Evolutionary conservation across 2,329 filamentous ascomycete species (phyloP).

Genomic region (Penicillium sclerotiorum): DNA sequence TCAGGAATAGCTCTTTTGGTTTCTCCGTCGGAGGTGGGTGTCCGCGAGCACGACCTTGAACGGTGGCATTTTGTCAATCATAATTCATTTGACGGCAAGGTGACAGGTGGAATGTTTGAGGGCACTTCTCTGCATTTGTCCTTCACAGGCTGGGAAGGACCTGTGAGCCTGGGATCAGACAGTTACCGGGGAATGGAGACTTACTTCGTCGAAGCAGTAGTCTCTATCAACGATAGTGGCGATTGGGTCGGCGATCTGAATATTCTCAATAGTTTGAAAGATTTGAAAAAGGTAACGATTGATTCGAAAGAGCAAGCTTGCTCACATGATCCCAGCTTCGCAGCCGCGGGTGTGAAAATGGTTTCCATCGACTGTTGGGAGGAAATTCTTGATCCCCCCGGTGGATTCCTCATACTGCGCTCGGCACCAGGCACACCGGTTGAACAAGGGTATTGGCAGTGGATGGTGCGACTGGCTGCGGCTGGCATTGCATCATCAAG

Average conservation of each 20-base stretch:
- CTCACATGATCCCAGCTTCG: too few species aligned
- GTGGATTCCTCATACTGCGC: too few species aligned
- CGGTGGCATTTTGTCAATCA: background rate
- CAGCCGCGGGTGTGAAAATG: too few species aligned
- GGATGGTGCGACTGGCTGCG: too few species aligned
- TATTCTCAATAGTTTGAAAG: background rate
- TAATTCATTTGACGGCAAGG: background rate
- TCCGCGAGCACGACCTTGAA: background rate
- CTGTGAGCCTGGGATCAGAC: background rate
- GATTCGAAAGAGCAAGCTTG: too few species aligned
- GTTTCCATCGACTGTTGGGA: too few species aligned
- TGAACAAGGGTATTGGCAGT: too few species aligned
- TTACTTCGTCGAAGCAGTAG: background rate
- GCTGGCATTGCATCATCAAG: too few species aligned
- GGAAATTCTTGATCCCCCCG: too few species aligned
- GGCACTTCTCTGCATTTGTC: background rate
- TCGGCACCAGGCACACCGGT: too few species aligned
- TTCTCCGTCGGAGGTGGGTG: background rate
- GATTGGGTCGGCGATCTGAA: background rate
- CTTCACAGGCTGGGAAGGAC: background rate
- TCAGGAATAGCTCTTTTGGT: background rate
- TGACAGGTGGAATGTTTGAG: background rate
- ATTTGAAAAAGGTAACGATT: too few species aligned
- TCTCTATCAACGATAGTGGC: background rate
- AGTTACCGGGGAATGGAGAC: background rate